A percentile compares a stretch with the other conserved stretches of the same genome.
phyloP scores from a whole-genome alignment of 805 yeast species.

The Pichia sporocuriosa region DNA sequence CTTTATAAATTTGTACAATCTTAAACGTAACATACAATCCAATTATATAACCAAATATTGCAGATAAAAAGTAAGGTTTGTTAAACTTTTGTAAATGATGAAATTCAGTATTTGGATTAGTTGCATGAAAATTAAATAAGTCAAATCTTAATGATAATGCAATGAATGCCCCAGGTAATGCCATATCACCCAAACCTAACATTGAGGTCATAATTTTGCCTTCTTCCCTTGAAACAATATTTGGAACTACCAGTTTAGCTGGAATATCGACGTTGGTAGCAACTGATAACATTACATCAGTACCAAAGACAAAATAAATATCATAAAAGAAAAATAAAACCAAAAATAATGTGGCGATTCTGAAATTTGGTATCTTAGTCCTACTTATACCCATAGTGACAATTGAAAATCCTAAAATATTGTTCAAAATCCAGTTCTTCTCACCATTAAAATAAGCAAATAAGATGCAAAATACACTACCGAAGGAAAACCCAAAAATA shows the following conservation, averaged over 20 bases:
- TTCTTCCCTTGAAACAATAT: slow-evolving; percentile 17
- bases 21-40: slow-evolving; percentile 39
- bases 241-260: slow-evolving; percentile 41
- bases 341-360: slow-evolving; percentile 39
- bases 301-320: slow-evolving; percentile 58
- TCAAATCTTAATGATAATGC: slow-evolving; percentile 52
- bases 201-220: slow-evolving; percentile 28
- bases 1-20: slow-evolving; percentile 32
- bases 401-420: slow-evolving; percentile 36
- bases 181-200: slow-evolving; percentile 63
- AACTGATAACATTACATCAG: slow-evolving; percentile 56
- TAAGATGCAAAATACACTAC: slow-evolving; percentile 14
- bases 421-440: slow-evolving; percentile 41
- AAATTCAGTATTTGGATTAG: slow-evolving; percentile 29
- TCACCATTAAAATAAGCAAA: slow-evolving; percentile 22
- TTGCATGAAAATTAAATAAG: slow-evolving; percentile 33
- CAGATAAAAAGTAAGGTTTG: slow-evolving; percentile 40
- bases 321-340: slow-evolving; percentile 53
- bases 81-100: slow-evolving; percentile 34
- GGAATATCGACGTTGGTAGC: slow-evolving; percentile 54
- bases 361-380: slow-evolving; percentile 37
- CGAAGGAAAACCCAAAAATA: slow-evolving; percentile 19
- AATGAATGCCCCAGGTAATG: slow-evolving; percentile 50
- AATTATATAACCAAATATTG: slow-evolving; percentile 41
- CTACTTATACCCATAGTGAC: slow-evolving; percentile 38